A percentile compares a stretch with the other conserved stretches of the same genome.
phyloP scores from a whole-genome alignment of 2,329 filamentous ascomycete species.

The Neonectria magnoliae region DNA sequence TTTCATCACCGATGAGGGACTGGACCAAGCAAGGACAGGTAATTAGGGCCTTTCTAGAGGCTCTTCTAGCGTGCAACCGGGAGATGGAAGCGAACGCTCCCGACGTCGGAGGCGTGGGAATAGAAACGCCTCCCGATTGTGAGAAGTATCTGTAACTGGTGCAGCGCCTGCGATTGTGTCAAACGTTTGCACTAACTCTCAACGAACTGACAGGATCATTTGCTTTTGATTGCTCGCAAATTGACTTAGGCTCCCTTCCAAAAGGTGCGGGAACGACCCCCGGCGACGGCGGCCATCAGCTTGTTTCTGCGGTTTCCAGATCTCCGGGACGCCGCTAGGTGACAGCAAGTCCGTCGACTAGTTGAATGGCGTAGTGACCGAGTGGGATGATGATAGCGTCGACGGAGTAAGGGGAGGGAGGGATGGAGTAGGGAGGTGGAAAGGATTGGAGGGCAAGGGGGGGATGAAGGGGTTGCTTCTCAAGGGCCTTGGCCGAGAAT shows the following conservation, averaged over 20 bases:
- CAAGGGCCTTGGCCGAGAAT: neutral
- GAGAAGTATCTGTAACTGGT: constrained; percentile 5
- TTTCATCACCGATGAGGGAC: constrained; percentile 4
- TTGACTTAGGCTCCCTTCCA: constrained; percentile 21
- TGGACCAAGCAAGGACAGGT: neutral
- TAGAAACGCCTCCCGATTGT: constrained; percentile 3
- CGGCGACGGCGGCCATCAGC: constrained; percentile 31
- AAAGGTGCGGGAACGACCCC: constrained; percentile 24
- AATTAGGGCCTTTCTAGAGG: constrained; percentile 11
- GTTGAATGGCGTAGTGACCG: constrained; percentile 29
- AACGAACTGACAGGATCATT: constrained; percentile 27
- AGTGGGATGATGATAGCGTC: constrained; percentile 25
- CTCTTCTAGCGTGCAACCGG: constrained; percentile 28
- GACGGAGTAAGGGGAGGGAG: constrained; percentile 9
- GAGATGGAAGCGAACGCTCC: constrained; percentile 10
- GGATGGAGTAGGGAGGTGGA: neutral
- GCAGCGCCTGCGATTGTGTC: neutral
- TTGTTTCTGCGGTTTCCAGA: constrained; percentile 39
- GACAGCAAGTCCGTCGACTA: constrained; percentile 24
- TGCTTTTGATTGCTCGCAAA: constrained; percentile 32
- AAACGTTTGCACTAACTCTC: constrained; percentile 1
- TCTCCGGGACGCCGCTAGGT: constrained; percentile 43
- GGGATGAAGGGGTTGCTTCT: neutral
- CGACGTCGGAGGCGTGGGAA: constrained; percentile 36
- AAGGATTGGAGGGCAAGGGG: neutral